phyloP scores from a whole-genome alignment of 1,139 yeast genomes.

The Suhomyces choctaworum region DNA sequence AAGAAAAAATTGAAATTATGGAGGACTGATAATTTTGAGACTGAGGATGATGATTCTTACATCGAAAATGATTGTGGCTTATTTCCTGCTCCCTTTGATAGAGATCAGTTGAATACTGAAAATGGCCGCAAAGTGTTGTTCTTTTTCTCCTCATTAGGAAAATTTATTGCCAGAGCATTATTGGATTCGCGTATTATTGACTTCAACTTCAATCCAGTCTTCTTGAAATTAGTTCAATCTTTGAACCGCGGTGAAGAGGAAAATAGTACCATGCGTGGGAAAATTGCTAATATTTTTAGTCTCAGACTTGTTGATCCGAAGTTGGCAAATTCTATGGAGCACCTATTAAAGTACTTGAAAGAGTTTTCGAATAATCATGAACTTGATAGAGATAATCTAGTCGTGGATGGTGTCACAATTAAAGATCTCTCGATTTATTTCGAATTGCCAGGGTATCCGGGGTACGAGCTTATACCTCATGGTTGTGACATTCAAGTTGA shows the following conservation, averaged over 20 bases:
- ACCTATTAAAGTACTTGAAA: constrained; percentile 47
- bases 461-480: constrained; percentile 53
- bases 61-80: constrained; percentile 53
- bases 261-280: constrained; percentile 24
- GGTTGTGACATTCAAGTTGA: constrained; percentile 58
- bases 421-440: constrained; percentile 62
- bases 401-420: constrained; percentile 44
- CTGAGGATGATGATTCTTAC: constrained; percentile 35
- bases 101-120: constrained; percentile 26
- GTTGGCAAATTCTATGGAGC: constrained; percentile 61
- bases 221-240: constrained; percentile 54
- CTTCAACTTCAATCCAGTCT: constrained; percentile 70
- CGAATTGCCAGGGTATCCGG: constrained; percentile 76
- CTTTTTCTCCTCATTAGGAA: constrained; percentile 71
- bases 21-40: constrained; percentile 48
- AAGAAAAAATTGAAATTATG: constrained; percentile 61
- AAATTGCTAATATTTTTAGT: constrained; percentile 38
- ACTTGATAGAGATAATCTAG: constrained; percentile 25
- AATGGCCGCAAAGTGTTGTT: constrained; percentile 49
- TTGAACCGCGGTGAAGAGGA: constrained; percentile 22
- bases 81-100: constrained; percentile 69
- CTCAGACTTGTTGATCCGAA: constrained; percentile 58
- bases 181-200: constrained; percentile 86
- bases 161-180: constrained; percentile 82
- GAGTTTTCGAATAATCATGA: constrained; percentile 22